These are phyloP conservation scores for Straminergon stramineum DNA, from an alignment of 225 moss, liverwort and hornwort species.

Conservation along the genomic window DNA sequence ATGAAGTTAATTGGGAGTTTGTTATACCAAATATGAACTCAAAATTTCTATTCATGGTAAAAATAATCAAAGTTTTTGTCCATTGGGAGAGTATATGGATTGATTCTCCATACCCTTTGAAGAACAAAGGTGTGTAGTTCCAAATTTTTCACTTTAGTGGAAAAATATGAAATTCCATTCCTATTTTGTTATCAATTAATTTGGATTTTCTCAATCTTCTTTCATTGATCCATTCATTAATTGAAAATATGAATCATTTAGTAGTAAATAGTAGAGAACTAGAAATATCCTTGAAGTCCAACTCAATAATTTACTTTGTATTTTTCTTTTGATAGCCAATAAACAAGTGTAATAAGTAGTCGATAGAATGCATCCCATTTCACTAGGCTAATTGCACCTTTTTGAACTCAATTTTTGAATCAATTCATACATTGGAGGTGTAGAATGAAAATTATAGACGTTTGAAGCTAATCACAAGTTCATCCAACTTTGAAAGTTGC, in stretches of 20 bases:
- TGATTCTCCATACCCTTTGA: neutral
- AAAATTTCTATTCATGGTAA: neutral
- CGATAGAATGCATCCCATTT: neutral
- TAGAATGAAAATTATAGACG: neutral
- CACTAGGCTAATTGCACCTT: neutral
- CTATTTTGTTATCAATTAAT: neutral
- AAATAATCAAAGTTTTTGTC: neutral
- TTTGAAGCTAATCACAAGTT: neutral
- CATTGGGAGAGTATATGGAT: rapidly evolving
- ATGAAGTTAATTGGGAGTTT: neutral
- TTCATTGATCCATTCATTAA: neutral
- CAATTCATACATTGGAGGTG: neutral
- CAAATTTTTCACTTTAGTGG: neutral
- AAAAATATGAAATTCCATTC: neutral
- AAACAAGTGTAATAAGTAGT: neutral
- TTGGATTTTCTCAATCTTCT: neutral
- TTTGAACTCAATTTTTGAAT: too few relatives aligned
- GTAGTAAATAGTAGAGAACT: neutral
- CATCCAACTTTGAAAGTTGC: neutral
- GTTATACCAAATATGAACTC: neutral
- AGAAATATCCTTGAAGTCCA: neutral
- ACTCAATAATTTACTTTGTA: neutral
- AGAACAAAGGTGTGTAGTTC: rapidly evolving
- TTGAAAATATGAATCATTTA: neutral
- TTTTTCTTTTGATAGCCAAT: neutral